Base-by-base conservation (phyloP, 2,329 filamentous ascomycete genomes). In the Blastomyces emzantsi region DNA sequence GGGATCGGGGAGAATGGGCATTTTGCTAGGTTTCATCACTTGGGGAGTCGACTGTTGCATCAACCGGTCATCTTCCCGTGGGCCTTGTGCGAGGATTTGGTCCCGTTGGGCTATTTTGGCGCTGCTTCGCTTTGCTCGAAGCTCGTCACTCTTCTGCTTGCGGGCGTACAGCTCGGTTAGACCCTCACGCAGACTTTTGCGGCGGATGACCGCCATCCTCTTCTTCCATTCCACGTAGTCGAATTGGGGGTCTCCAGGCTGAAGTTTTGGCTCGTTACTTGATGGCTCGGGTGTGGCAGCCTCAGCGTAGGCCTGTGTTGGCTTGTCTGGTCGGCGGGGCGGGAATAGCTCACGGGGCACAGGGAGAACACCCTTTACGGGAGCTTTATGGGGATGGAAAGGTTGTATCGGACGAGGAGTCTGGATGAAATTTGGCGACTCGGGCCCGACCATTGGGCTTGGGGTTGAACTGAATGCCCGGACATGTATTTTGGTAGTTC, bases 361-460 rank as follows among this genome's bases (percentile, higher is more conserved):
- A 9, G 94, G 94, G 0, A 99, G 83, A 64, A 87, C 85, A 69
- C 94, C 94, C 74, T 91, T 91, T 43, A 91, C 74, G 59, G 69
- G 70, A 19, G 77, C 78, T 64, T 79, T 79, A 61, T 74, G 71
- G 3, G 79, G 76, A 52, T 78, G 76, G n/a, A 84, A 82, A 60
- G 87, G 85, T 74, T 96, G 91, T n/a, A 86, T 83, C 59, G 89
- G 84, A 69, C 82, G 82, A 58, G 92, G 93, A 63, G 97, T 81
- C 68, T 90, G 86, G 77, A 97, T 89, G 80, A 89, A 97, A 67
- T 85, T 84, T 57, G 94, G 93, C 45, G 92, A 96, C 74, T 97
- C 90, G 59, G 94, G 93, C 36, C 75, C 75, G 62, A 77, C 72
- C 69, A 74, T 71, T 64, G 72, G 70, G 56, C 64, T 69, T 63